Base-by-base conservation (phyloP, 1,284 basidiomycete species). In the Rhodotorula mucilaginosa region DNA sequence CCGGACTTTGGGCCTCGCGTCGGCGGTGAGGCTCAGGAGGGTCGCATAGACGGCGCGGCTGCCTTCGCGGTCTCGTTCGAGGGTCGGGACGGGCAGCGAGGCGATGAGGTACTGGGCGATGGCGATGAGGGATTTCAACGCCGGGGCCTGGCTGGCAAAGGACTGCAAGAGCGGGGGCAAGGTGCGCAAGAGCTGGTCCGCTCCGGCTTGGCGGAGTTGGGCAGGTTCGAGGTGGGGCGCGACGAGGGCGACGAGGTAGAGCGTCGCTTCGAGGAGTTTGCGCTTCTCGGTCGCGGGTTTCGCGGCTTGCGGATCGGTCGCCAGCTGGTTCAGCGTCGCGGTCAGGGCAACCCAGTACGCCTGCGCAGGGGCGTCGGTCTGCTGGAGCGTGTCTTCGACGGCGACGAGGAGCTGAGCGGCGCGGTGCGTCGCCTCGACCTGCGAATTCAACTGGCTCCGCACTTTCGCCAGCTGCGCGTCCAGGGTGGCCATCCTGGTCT, bases 1-100 rank as follows among this genome's bases (percentile, higher is more conserved):
- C 69, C 97, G 88, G 61, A 99, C 93, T 83, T 99, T 98, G 51
- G 97, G 96, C 59, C 96, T 85, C 2, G 89, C 86, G 83, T 99
- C 96, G 63, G 93, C 84, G 76, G 88, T 90, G 63, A 98, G 83
- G 71, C 91, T 88, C 61, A 99, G 84, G 61, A 96, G 84, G 31
- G 88, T 88, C 48, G 88, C 88, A 82, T 91, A 93, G 2, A 87
- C 84, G 79, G 92, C 89, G 60, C 90, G 87, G 76, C 90, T 86
- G 79, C 82, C 81, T n/a, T 61, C 48, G 83, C 88, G 78, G 84
- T 88, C 73, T 83, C 83, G 77, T 87, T 89, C 77, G 39, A 94
- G 82, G 26, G 46, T 54, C 3, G 88, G 84, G 26, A 86, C 84
- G 78, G 92, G 89, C 31, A 95, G 84, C 29, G 88, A 83, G 58